Conservation (phyloP, 2,329 filamentous ascomycete genomes). For the Curvularia eragrostidis region DNA sequence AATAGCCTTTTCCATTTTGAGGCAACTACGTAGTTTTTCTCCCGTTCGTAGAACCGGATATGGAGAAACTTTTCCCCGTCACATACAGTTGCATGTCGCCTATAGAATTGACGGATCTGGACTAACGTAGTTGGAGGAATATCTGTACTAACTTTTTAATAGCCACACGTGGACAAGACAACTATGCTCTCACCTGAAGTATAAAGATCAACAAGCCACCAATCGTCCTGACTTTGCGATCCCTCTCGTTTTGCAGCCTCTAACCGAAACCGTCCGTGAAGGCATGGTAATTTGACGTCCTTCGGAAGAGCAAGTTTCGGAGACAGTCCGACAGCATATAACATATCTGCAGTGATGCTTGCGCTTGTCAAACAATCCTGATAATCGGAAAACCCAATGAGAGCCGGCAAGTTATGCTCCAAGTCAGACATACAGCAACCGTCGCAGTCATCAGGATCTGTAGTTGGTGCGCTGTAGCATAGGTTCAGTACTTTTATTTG, state of each 20-base stretch:
- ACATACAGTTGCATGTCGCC: slow-evolving; percentile 6
- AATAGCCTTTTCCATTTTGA: slow-evolving; percentile 11
- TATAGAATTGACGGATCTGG: slow-evolving; percentile 15
- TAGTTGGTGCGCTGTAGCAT: slow-evolving; percentile 11
- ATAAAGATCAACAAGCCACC: slow-evolving; percentile 20
- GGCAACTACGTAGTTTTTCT: slow-evolving; percentile 8
- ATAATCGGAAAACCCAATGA: slow-evolving; percentile 10
- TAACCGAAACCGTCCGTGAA: slow-evolving; percentile 17
- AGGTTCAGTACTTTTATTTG: slow-evolving; percentile 14
- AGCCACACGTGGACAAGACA: not conserved
- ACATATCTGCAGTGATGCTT: not conserved
- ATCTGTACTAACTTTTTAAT: slow-evolving; percentile 7
- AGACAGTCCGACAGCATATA: slow-evolving; percentile 11
- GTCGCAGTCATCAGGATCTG: slow-evolving; percentile 9
- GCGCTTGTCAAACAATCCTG: slow-evolving; percentile 1
- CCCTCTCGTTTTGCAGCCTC: slow-evolving; percentile 12
- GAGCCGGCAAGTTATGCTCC: slow-evolving; percentile 18
- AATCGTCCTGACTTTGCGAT: slow-evolving; percentile 5
- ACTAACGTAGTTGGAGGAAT: not conserved
- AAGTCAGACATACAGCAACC: slow-evolving; percentile 16
- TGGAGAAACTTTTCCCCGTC: slow-evolving; percentile 21
- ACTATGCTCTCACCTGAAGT: slow-evolving; percentile 12
- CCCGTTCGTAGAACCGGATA: slow-evolving; percentile 16
- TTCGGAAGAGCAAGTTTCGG: slow-evolving; percentile 10
- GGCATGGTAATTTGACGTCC: slow-evolving; percentile 12